These are phyloP conservation scores for Talaromyces sp. DNA, from an alignment of 2,329 filamentous ascomycete genomes.

Conservation along the genomic window DNA sequence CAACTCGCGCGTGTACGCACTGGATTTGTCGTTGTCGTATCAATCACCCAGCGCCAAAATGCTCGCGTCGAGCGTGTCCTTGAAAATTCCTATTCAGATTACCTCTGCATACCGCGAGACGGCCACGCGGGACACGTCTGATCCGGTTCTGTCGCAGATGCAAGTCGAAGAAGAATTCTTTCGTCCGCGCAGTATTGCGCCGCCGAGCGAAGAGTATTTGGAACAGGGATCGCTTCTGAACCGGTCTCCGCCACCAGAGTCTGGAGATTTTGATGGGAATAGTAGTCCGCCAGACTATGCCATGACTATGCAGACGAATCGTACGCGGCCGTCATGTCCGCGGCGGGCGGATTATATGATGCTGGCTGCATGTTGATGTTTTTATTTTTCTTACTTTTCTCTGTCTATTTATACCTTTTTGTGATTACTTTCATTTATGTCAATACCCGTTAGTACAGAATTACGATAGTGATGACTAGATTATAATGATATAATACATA, in stretches of 20 bases:
- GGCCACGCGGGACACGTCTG: conserved; percentile 2
- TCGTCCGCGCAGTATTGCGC: conserved; percentile 20
- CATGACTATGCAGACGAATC: not conserved
- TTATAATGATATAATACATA: not conserved
- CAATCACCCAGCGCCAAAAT: conserved; percentile 43
- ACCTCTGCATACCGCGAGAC: conserved; percentile 17
- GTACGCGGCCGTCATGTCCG: not conserved
- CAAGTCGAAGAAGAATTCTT: conserved; percentile 26
- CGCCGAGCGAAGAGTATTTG: conserved; percentile 5
- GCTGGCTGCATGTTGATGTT: not conserved
- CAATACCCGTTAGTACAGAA: not conserved
- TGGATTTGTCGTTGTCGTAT: conserved; percentile 54
- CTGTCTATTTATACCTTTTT: too few species aligned
- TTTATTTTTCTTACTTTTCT: too few species aligned
- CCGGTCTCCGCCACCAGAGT: not conserved
- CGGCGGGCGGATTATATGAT: not conserved
- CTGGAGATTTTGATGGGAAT: not conserved
- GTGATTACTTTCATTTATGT: too few species aligned
- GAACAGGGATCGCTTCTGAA: not conserved
- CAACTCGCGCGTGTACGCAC: conserved; percentile 56
- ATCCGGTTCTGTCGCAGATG: conserved; percentile 17
- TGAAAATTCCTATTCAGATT: conserved; percentile 41
- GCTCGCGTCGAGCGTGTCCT: conserved; percentile 31
- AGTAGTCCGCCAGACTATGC: not conserved
- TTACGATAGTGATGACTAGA: not conserved